Percentiles rank a stretch among this genome's conserved stretches.
Evolutionary conservation across 176 grass and related monocot species (phyloP).

Genomic region (Avena atlantica): DNA sequence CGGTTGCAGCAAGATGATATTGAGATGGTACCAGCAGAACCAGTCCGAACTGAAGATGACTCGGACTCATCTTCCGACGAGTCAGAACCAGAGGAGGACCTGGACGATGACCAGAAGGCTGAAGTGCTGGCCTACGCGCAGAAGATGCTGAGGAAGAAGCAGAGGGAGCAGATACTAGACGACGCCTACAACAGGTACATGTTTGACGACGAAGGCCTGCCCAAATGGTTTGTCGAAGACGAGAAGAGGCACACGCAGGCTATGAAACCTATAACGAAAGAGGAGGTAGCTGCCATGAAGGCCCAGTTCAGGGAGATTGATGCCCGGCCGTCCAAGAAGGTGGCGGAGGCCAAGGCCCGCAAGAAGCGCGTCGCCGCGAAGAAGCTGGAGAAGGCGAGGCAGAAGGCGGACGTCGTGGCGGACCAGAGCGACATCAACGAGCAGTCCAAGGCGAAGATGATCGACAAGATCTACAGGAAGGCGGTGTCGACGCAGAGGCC

Average conservation of each 20-base stretch:
- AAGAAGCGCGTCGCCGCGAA: conserved; percentile 78
- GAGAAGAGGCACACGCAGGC: conserved; percentile 75
- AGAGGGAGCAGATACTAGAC: conserved; percentile 93
- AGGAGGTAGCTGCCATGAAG: conserved; percentile 88
- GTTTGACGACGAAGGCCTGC: conserved; percentile 87
- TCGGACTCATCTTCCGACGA: conserved; percentile 75
- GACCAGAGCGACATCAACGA: conserved; percentile 89
- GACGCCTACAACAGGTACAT: conserved; percentile 92
- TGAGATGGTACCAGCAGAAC: conserved; percentile 88
- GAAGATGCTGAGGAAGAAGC: conserved; percentile 98
- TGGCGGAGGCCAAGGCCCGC: conserved; percentile 90
- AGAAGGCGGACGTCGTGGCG: conserved; percentile 79
- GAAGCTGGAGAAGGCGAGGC: conserved; percentile 75
- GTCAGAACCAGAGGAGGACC: conserved; percentile 62
- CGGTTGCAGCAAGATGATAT: conserved; percentile 60
- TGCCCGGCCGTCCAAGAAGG: conserved; percentile 85
- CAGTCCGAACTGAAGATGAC: conserved; percentile 57
- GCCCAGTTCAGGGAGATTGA: conserved; percentile 93
- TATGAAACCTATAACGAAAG: conserved; percentile 79
- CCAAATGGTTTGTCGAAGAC: conserved; percentile 85
- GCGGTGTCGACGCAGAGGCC: conserved; percentile 75
- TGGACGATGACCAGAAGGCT: conserved; percentile 68
- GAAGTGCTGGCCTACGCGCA: conserved; percentile 93
- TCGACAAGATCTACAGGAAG: conserved; percentile 84
- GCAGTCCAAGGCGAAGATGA: conserved; percentile 89